phyloP scores from a whole-genome alignment of 805 yeast genomes.

The Diddensiella santjacobensis region DNA sequence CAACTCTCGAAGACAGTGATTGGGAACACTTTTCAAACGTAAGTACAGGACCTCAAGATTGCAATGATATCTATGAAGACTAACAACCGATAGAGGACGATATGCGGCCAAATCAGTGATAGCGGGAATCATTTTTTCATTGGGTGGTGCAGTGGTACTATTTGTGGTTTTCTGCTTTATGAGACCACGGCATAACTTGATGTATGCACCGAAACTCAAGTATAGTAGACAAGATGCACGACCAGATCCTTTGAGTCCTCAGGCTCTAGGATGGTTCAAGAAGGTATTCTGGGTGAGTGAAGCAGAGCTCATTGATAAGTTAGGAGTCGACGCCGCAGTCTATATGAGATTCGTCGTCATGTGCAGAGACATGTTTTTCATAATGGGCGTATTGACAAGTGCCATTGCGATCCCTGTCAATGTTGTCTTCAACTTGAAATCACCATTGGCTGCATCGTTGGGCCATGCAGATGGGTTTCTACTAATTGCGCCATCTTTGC shows the following conservation, averaged over 20 bases:
- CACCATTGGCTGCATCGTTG: slow-evolving; percentile 24
- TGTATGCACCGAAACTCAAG: slow-evolving; percentile 33
- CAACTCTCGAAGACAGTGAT: background rate
- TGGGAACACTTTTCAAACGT: background rate
- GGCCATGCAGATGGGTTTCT: slow-evolving; percentile 31
- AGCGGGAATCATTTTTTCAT: slow-evolving; percentile 34
- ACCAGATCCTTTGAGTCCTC: slow-evolving; percentile 22
- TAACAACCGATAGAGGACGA: too few species aligned
- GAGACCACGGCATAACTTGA: slow-evolving; percentile 30
- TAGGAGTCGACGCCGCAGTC: slow-evolving; percentile 37
- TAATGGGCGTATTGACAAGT: slow-evolving; percentile 32
- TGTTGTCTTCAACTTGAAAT: slow-evolving; percentile 31
- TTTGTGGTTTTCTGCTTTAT: slow-evolving; percentile 28
- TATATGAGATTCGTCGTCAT: slow-evolving; percentile 31
- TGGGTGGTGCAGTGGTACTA: slow-evolving; percentile 32
- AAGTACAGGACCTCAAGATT: too few species aligned
- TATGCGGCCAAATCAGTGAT: slow-evolving; percentile 34
- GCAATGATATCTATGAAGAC: too few species aligned
- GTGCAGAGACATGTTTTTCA: slow-evolving; percentile 30
- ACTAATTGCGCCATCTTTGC: slow-evolving; percentile 35
- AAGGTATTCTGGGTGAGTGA: slow-evolving; percentile 23
- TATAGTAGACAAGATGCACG: slow-evolving; percentile 14
- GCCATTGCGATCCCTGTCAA: slow-evolving; percentile 37
- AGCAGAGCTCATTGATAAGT: slow-evolving; percentile 23
- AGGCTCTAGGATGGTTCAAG: slow-evolving; percentile 27